Percentiles rank a stretch among this genome's conserved stretches.
phyloP scores from a whole-genome alignment of 331 rosid species.

The Pyracantha coccinea region DNA sequence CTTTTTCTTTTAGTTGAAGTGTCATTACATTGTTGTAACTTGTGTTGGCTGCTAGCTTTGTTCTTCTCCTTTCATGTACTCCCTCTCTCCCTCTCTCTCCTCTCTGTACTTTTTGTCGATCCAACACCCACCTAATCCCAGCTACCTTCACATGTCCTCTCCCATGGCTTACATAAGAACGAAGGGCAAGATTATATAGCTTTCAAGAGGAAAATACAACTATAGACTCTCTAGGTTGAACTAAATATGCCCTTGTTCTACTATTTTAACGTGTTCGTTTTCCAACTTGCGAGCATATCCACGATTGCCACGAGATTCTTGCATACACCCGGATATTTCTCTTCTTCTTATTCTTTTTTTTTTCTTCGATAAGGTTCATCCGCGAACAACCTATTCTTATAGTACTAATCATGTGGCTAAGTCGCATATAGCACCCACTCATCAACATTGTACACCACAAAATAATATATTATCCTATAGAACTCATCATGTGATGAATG shows the following conservation, averaged over 20 bases:
- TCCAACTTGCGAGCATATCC: too few species aligned
- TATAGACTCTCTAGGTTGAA: not conserved
- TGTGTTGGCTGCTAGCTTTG: not conserved
- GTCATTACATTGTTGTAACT: not conserved
- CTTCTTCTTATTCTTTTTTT: too few species aligned
- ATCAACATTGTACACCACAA: too few species aligned
- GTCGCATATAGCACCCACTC: too few species aligned
- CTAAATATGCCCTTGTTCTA: not conserved
- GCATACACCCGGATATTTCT: too few species aligned
- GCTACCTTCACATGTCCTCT: conserved; percentile 10
- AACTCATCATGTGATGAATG: too few species aligned
- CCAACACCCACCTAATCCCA: conserved; percentile 21
- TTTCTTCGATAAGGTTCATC: too few species aligned
- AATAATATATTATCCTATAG: too few species aligned
- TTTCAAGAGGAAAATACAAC: conserved; percentile 1
- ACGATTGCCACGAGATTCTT: too few species aligned
- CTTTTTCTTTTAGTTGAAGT: not conserved
- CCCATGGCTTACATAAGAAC: conserved; percentile 2
- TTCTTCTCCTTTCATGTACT: conserved; percentile 14
- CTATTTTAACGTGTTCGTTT: too few species aligned
- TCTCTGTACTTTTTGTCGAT: conserved; percentile 1
- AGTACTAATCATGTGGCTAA: too few species aligned
- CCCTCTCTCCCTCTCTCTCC: not conserved
- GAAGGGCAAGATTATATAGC: not conserved
- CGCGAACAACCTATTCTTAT: too few species aligned